Conservation (phyloP, 2,329 filamentous ascomycete genomes). For the Canariomyces notabilis region DNA sequence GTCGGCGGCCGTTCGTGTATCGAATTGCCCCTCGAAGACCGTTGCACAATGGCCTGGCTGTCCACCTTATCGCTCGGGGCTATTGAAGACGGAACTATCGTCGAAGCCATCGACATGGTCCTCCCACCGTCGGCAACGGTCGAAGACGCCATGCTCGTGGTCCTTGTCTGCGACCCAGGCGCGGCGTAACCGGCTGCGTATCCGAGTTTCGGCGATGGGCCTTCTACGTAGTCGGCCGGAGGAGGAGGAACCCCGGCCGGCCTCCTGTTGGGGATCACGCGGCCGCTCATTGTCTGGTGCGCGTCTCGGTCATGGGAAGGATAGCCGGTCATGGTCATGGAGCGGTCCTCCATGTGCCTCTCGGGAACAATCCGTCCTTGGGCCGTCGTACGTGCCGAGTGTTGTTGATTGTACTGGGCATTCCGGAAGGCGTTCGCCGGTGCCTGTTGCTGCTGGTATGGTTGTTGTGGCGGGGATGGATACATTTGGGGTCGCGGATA, state of each 20-base stretch:
- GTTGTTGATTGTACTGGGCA: constrained; percentile 61
- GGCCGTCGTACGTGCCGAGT: constrained; percentile 72
- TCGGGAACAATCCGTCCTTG: constrained; percentile 90
- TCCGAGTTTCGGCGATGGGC: constrained; percentile 30
- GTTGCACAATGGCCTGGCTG: constrained; percentile 42
- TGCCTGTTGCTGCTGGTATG: constrained; percentile 50
- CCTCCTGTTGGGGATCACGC: constrained; percentile 76
- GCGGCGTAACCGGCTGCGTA: constrained; percentile 37
- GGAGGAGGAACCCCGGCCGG: constrained; percentile 32
- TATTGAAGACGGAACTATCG: constrained; percentile 62
- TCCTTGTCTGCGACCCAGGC: constrained; percentile 52
- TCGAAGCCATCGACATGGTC: constrained; percentile 92
- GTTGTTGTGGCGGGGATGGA: constrained; percentile 51
- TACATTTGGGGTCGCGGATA: constrained; percentile 69
- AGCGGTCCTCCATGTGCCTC: constrained; percentile 74
- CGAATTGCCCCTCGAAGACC: constrained; percentile 53
- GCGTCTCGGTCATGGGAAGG: constrained; percentile 68
- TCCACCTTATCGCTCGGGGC: constrained; percentile 51
- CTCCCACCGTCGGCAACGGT: constrained; percentile 48
- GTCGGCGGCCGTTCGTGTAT: constrained; percentile 53
- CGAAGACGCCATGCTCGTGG: constrained; percentile 58
- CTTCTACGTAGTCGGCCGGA: constrained; percentile 15
- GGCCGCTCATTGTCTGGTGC: constrained; percentile 89
- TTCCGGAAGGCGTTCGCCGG: constrained; percentile 75
- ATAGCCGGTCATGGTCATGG: constrained; percentile 88